phyloP scores from a whole-genome alignment of 2,329 filamentous ascomycete genomes.

The Basipetospora chlamydospora region DNA sequence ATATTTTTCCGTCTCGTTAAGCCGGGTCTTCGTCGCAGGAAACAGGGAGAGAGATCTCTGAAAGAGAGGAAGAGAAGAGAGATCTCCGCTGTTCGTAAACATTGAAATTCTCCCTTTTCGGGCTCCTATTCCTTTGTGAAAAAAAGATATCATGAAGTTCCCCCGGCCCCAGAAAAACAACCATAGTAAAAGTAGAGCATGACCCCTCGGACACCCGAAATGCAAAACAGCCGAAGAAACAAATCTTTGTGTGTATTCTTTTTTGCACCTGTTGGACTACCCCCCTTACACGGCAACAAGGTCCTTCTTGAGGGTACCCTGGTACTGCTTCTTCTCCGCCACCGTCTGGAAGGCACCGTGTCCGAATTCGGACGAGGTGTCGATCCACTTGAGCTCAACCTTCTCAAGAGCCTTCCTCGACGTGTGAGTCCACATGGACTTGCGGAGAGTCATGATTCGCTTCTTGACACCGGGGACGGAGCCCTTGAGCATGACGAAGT shows the following conservation, averaged over 20 bases:
- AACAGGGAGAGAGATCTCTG: too few relatives aligned
- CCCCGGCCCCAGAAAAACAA: too few relatives aligned
- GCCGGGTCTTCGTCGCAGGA: too few relatives aligned
- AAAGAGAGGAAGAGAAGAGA: too few relatives aligned
- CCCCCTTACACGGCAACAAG: conserved; percentile 31
- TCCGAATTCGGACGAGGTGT: conserved; percentile 99
- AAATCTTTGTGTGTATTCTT: conserved; percentile 2
- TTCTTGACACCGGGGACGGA: conserved; percentile 98
- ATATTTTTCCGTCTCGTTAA: too few relatives aligned
- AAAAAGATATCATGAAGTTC: too few relatives aligned
- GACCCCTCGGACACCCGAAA: too few relatives aligned
- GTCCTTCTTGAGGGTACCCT: conserved; percentile 99
- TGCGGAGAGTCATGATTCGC: conserved; percentile 96
- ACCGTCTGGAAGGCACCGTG: conserved; percentile 99
- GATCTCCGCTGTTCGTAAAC: too few relatives aligned
- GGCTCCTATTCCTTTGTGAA: too few relatives aligned
- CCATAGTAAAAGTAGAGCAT: too few relatives aligned
- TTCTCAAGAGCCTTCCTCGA: conserved; percentile 94
- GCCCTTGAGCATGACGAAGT: conserved; percentile 96
- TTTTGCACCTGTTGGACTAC: neutral
- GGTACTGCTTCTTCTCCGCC: conserved; percentile 93
- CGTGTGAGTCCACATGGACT: conserved; percentile 97
- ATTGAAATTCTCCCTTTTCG: too few relatives aligned
- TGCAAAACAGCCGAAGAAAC: too few relatives aligned
- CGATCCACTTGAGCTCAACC: conserved; percentile 99